phyloP scores from a whole-genome alignment of 2,329 filamentous ascomycete species.

The Ramularia collo-cygni region DNA sequence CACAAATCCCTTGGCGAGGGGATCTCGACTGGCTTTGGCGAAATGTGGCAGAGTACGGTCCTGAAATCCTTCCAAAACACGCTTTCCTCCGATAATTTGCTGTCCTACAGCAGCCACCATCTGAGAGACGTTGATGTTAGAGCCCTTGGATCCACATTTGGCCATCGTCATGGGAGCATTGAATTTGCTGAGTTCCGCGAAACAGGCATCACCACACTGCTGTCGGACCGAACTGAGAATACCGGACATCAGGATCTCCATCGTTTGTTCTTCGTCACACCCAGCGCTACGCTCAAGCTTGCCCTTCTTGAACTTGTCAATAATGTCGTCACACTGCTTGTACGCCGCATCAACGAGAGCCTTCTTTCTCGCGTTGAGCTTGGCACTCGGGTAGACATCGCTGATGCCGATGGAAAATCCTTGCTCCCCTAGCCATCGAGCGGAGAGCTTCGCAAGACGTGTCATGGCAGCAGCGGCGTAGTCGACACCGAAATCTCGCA shows the following conservation, averaged over 20 bases:
- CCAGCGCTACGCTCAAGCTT: slow-evolving; percentile 80
- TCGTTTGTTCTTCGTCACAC: slow-evolving; percentile 82
- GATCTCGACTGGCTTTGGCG: slow-evolving; percentile 82
- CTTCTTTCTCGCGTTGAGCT: slow-evolving; percentile 66
- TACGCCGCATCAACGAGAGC: slow-evolving; percentile 72
- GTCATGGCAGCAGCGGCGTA: slow-evolving; percentile 91
- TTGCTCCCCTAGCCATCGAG: slow-evolving; percentile 77
- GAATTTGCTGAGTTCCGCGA: slow-evolving; percentile 78
- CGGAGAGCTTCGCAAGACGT: slow-evolving; percentile 80
- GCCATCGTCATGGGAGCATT: slow-evolving; percentile 97
- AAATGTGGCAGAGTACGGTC: slow-evolving; percentile 93
- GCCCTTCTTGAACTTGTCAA: slow-evolving; percentile 70
- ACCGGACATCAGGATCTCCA: slow-evolving; percentile 85
- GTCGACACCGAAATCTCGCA: slow-evolving; percentile 88
- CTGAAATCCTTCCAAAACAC: slow-evolving; percentile 93
- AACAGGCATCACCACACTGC: slow-evolving; percentile 84
- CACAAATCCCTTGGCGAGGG: slow-evolving; percentile 95
- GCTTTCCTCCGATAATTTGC: slow-evolving; percentile 90
- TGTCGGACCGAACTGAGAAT: slow-evolving; percentile 88
- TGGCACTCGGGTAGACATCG: slow-evolving; percentile 78
- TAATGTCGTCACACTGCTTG: slow-evolving; percentile 72
- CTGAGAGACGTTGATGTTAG: slow-evolving; percentile 95
- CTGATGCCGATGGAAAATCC: slow-evolving; percentile 96
- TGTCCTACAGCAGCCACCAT: slow-evolving; percentile 98
- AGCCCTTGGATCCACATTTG: slow-evolving; percentile 93